These are phyloP conservation scores for Wolfiporia cocos DNA, from an alignment of 1,284 basidiomycete genomes.

Conservation along the genomic window DNA sequence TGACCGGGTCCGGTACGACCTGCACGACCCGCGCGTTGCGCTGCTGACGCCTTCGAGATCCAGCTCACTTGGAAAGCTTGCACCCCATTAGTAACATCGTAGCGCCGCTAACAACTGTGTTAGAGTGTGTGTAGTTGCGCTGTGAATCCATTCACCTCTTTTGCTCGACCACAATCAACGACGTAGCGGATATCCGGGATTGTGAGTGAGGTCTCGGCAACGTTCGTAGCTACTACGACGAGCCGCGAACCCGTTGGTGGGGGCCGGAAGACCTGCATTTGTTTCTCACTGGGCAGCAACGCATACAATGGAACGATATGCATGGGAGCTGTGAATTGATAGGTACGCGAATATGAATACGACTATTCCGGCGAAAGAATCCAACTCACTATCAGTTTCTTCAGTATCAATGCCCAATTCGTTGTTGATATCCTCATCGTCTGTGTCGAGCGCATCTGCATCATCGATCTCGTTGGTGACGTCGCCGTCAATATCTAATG, in stretches of 20 bases:
- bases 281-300: slow-evolving; percentile 64
- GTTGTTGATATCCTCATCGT: slow-evolving; percentile 45
- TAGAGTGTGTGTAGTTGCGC: neutral
- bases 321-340: slow-evolving; percentile 43
- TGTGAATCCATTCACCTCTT: slow-evolving; percentile 49
- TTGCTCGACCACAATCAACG: slow-evolving; percentile 71
- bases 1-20: slow-evolving; percentile 77
- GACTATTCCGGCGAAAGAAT: neutral
- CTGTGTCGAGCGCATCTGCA: slow-evolving; percentile 37
- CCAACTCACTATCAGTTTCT: slow-evolving; percentile 53
- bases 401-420: slow-evolving; percentile 51
- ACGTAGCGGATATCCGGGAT: slow-evolving; percentile 77
- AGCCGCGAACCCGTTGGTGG: slow-evolving; percentile 61
- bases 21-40: slow-evolving; percentile 70
- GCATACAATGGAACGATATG: slow-evolving; percentile 75
- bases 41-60: slow-evolving; percentile 74
- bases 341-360: neutral
- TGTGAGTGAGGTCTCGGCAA: slow-evolving; percentile 76
- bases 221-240: slow-evolving; percentile 73
- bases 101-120: slow-evolving; percentile 36
- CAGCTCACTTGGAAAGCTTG: slow-evolving; percentile 71
- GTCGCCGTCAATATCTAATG: slow-evolving; percentile 51
- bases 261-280: slow-evolving; percentile 67
- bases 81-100: slow-evolving; percentile 55
- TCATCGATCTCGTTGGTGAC: slow-evolving; percentile 41